phyloP scores from a whole-genome alignment of 2,329 filamentous ascomycete species.

The Fusarium coicis region DNA sequence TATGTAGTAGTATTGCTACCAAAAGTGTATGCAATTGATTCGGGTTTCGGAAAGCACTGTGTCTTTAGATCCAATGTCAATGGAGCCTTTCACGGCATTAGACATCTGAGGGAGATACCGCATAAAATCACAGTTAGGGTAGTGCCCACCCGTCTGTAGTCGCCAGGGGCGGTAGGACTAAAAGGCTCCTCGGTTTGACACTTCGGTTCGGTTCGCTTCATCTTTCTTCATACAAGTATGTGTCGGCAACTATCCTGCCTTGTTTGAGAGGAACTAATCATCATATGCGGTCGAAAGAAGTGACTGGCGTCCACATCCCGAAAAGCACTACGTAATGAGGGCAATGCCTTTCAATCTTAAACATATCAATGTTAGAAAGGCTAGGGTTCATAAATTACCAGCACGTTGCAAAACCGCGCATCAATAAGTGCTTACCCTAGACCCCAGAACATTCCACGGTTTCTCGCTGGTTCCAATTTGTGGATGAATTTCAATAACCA shows the following conservation, averaged over 20 bases:
- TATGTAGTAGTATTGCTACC: not conserved
- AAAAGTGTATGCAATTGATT: not conserved
- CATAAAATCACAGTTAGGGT: not conserved
- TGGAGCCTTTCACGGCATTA: not conserved
- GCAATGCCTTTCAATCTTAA: not conserved
- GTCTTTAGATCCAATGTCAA: not conserved
- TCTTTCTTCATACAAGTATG: too few relatives aligned
- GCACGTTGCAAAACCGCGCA: not conserved
- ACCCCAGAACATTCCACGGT: not conserved
- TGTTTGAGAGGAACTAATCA: not conserved
- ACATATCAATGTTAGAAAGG: not conserved
- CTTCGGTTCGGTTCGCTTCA: constrained; percentile 9
- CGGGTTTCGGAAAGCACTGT: not conserved
- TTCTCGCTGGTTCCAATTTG: not conserved
- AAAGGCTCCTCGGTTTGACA: not conserved
- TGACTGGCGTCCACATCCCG: not conserved
- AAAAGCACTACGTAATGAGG: not conserved
- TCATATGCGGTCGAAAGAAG: not conserved
- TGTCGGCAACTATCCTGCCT: not conserved
- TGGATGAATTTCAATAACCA: not conserved
- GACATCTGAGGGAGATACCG: too few relatives aligned
- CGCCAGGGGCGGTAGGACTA: not conserved
- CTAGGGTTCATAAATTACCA: not conserved
- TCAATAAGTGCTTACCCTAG: not conserved
- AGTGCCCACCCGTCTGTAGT: too few relatives aligned